These are phyloP conservation scores for Dioscorea zingiberensis DNA, from an alignment of 106 monocot species.

Conservation along the genomic window DNA sequence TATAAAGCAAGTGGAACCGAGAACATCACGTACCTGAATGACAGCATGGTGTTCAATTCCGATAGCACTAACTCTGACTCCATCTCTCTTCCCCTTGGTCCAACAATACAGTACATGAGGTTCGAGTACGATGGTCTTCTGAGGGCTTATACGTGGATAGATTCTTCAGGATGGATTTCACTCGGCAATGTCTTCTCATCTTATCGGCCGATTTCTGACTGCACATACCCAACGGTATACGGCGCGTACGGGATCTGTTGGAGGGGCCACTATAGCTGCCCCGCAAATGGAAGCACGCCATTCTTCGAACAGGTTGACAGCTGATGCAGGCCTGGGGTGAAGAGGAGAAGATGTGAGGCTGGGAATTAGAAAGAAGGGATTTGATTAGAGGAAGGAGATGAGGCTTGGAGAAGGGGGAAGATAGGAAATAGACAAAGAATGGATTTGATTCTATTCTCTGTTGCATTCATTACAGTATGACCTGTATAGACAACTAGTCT, in stretches of 20 bases:
- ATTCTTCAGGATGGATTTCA: constrained; percentile 9
- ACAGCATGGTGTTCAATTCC: constrained; percentile 17
- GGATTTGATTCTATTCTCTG: too few relatives aligned
- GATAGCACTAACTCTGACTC: neutral
- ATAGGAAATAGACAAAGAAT: too few relatives aligned
- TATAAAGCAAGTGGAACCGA: neutral
- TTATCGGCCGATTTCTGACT: constrained; percentile 6
- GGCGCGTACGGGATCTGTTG: constrained; percentile 49
- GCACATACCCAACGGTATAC: constrained; percentile 31
- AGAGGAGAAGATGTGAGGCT: too few relatives aligned
- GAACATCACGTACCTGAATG: constrained; percentile 20
- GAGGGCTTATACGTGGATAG: constrained; percentile 24
- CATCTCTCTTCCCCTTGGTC: constrained; percentile 3
- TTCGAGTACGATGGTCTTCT: constrained; percentile 45
- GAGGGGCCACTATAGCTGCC: constrained; percentile 37
- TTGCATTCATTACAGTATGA: too few relatives aligned
- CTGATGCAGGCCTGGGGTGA: too few relatives aligned
- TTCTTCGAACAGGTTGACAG: constrained; percentile 22
- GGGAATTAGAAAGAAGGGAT: too few relatives aligned
- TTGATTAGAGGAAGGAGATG: too few relatives aligned
- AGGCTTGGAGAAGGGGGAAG: too few relatives aligned
- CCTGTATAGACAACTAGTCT: too few relatives aligned
- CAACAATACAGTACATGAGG: constrained; percentile 37
- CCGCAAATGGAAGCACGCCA: constrained; percentile 8
- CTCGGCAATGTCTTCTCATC: constrained; percentile 20